Conservation (phyloP, 176 grass and related monocot species). For the Triticum timopheevii region DNA sequence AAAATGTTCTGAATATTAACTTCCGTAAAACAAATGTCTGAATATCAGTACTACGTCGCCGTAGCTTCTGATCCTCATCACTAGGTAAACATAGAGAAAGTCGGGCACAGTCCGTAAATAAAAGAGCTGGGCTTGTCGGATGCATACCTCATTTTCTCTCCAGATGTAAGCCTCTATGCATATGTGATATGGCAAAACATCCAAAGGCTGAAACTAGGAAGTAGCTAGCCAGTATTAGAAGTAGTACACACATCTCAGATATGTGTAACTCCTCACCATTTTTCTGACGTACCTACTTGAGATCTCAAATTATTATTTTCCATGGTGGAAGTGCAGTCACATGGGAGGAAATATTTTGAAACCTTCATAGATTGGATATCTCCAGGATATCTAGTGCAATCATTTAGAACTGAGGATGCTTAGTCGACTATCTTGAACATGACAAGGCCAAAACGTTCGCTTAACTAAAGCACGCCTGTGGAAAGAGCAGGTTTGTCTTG, state of each 20-base stretch:
- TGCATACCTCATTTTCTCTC: conserved; percentile 28
- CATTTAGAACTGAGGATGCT: conserved; percentile 13
- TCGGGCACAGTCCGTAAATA: conserved; percentile 7
- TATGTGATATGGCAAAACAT: no score
- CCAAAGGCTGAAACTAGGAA: no score
- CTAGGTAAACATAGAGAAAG: not conserved
- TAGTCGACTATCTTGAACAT: conserved; percentile 7
- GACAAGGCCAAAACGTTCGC: conserved; percentile 6
- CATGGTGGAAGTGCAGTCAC: not conserved
- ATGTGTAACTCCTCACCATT: not conserved
- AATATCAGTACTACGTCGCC: not conserved
- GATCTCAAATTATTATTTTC: not conserved
- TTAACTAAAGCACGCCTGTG: conserved; percentile 11
- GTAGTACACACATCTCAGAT: no score
- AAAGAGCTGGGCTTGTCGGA: not conserved
- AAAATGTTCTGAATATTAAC: not conserved
- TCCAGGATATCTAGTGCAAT: not conserved
- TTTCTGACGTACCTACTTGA: not conserved
- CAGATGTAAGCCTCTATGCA: conserved; percentile 9
- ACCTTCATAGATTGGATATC: not conserved
- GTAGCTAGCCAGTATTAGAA: no score
- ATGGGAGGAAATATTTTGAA: not conserved
- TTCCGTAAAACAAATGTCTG: not conserved
- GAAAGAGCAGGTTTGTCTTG: conserved; percentile 14
- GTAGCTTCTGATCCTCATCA: not conserved